phyloP scores from a whole-genome alignment of 2,329 filamentous ascomycete species.

The Sporothrix sp. region DNA sequence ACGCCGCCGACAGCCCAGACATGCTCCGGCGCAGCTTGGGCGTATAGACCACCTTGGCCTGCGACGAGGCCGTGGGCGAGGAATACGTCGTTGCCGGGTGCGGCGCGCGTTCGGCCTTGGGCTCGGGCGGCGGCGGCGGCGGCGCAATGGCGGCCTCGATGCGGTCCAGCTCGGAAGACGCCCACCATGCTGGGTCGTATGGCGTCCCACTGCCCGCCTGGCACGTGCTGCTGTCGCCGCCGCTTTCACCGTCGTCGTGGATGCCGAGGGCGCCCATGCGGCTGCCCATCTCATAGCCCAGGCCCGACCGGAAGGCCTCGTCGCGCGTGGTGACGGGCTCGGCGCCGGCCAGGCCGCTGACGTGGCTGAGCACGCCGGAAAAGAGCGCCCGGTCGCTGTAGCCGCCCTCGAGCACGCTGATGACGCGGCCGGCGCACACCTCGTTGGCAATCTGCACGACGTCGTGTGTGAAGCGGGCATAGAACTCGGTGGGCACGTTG shows the following conservation, averaged over 20 bases:
- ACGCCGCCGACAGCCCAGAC: conserved; percentile 40
- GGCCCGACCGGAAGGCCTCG: conserved; percentile 30
- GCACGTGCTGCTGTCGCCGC: not conserved
- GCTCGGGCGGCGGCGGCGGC: conserved; percentile 33
- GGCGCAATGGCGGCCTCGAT: conserved; percentile 53
- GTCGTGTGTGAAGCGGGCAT: conserved; percentile 81
- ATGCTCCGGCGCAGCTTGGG: conserved; percentile 55
- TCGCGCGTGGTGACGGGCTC: conserved; percentile 31
- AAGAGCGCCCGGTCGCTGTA: conserved; percentile 88
- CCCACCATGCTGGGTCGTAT: conserved; percentile 68
- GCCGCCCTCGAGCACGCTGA: conserved; percentile 91
- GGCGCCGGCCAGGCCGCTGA: conserved; percentile 66
- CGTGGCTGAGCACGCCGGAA: conserved; percentile 81
- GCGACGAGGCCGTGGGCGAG: conserved; percentile 79
- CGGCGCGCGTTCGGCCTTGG: conserved; percentile 44
- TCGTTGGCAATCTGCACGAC: conserved; percentile 75
- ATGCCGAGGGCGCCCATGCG: not conserved
- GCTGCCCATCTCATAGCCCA: conserved; percentile 48
- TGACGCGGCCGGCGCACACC: conserved; percentile 63
- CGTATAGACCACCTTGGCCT: conserved; percentile 66
- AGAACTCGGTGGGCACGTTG: conserved; percentile 94
- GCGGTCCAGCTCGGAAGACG: conserved; percentile 51
- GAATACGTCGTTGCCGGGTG: conserved; percentile 63
- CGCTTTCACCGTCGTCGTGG: not conserved
- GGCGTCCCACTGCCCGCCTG: conserved; percentile 14